Base-by-base conservation (phyloP, 768 basidiomycete species). In the Rhodocollybia butyracea region DNA sequence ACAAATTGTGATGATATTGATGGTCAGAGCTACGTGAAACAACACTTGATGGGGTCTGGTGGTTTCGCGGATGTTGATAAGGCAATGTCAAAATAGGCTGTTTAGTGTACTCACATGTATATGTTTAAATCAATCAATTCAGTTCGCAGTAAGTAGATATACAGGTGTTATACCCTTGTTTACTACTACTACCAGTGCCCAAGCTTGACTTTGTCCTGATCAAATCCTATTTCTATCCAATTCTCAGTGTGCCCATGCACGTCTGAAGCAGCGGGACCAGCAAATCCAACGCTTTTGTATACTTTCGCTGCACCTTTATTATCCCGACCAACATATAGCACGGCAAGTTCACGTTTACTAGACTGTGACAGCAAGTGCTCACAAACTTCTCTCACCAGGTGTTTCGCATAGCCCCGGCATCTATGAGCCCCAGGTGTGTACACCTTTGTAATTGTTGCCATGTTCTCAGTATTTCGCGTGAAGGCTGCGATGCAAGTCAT, bases 381-480 rank as follows among this genome's bases (percentile, higher is more conserved):
- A 60, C 80, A 82, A 22, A 89, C 85, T 15, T 72, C 70, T 5
- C 82, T 75, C 1, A 86, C 78, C 17, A 91, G 78, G 7, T 79
- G 74, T 62, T 81, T 81, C 0, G 89, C 89, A 60, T 78, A 86
- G 3, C 84, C 79, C 1, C 64, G 69, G 0, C 76, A 65, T 41
- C 85, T 73, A 76, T 80, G 85, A 2, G 60, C 34, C 0, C 79
- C 72, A 45, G 76, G 70, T 0, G 89, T 91, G 63, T 73, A 86
- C 0, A 91, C 88, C 65, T 91, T 91, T 36, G 85, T 85, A 42
- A 91, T 82, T 0, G 85, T 80, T 2, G 83, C 81, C 24, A 86
- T 76, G 4, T 62, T 73, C 1, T 75, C 72, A 24, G 76, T 83
- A 56, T 82, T 81, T 11, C 90, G 74, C 7, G 88, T 88, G 27